phyloP scores from a whole-genome alignment of 257 asterid genomes.

The Salvia hispanica region DNA sequence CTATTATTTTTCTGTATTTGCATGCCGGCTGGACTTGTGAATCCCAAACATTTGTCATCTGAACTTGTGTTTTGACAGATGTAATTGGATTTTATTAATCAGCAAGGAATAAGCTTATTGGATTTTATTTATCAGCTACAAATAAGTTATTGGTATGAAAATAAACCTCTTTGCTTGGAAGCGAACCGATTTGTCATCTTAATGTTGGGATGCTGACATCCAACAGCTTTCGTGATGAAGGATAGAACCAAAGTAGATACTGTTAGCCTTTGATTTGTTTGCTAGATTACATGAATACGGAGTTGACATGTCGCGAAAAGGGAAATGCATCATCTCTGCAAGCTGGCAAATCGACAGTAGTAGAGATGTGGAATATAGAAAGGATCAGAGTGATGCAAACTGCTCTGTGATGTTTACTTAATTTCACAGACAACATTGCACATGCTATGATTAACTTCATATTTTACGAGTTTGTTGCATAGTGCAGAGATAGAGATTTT shows the following conservation, averaged over 20 bases:
- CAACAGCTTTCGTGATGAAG: background rate
- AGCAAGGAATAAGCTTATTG: too few relatives aligned
- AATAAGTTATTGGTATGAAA: constrained; percentile 23
- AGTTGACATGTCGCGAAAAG: constrained; percentile 1
- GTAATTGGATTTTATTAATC: constrained; percentile 18
- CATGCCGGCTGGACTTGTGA: background rate
- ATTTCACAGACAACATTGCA: constrained; percentile 16
- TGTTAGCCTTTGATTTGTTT: constrained; percentile 5
- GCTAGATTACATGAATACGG: constrained; percentile 10
- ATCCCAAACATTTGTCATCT: constrained; percentile 12
- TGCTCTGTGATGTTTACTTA: background rate
- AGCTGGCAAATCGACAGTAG: constrained; percentile 28
- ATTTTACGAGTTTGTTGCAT: background rate
- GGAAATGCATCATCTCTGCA: constrained; percentile 19
- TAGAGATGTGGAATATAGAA: constrained; percentile 22
- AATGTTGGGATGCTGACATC: constrained; percentile 22
- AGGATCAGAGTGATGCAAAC: background rate
- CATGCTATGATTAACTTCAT: constrained; percentile 18
- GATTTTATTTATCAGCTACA: constrained; percentile 18
- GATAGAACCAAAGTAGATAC: constrained; percentile 4
- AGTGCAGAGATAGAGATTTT: too few relatives aligned
- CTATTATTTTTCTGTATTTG: constrained; percentile 8
- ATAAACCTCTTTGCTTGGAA: constrained; percentile 12
- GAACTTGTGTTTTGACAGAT: constrained; percentile 14
- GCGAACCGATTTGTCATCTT: background rate